Percentiles rank a stretch among this genome's conserved stretches.
phyloP scores from a whole-genome alignment of 2,329 filamentous ascomycete genomes.

The Fusarium brachygibbosum region DNA sequence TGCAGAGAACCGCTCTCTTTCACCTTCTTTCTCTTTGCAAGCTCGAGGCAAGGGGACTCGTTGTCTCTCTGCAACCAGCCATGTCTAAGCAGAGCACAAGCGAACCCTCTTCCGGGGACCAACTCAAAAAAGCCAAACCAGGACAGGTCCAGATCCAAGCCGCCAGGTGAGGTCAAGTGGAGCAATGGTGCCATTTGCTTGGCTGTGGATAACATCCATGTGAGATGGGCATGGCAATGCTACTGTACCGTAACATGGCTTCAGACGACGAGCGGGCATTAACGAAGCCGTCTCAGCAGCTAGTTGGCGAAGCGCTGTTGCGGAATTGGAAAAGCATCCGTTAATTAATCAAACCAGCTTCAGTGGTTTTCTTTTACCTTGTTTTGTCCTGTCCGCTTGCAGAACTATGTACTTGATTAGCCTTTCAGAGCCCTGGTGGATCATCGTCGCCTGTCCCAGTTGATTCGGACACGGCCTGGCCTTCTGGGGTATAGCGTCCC shows the following conservation, averaged over 20 bases:
- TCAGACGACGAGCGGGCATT: constrained; percentile 33
- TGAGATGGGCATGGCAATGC: constrained; percentile 32
- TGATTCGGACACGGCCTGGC: constrained; percentile 31
- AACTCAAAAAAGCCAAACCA: constrained; percentile 41
- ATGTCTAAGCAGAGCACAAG: constrained; percentile 19
- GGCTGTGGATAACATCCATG: constrained; percentile 36
- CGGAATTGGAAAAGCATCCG: constrained; percentile 37
- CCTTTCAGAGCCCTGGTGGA: constrained; percentile 41
- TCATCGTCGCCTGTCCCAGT: constrained; percentile 34
- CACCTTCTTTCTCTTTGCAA: neutral
- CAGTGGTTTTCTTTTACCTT: neutral
- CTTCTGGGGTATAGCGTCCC: constrained; percentile 42
- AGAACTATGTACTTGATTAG: constrained; percentile 40
- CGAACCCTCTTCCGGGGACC: constrained; percentile 29
- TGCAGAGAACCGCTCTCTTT: constrained; percentile 4
- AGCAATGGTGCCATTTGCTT: constrained; percentile 50
- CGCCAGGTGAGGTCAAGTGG: constrained; percentile 42
- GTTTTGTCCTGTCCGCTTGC: constrained; percentile 34
- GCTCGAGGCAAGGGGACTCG: neutral
- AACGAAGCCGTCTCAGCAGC: constrained; percentile 33
- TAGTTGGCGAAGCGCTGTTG: constrained; percentile 26
- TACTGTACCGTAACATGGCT: constrained; percentile 11
- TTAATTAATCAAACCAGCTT: constrained; percentile 22
- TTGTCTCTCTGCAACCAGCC: constrained; percentile 16
- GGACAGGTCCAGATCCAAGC: constrained; percentile 32